Conservation (phyloP, 495 filamentous ascomycete species). For the Paragyromitra xinjiangensis region DNA sequence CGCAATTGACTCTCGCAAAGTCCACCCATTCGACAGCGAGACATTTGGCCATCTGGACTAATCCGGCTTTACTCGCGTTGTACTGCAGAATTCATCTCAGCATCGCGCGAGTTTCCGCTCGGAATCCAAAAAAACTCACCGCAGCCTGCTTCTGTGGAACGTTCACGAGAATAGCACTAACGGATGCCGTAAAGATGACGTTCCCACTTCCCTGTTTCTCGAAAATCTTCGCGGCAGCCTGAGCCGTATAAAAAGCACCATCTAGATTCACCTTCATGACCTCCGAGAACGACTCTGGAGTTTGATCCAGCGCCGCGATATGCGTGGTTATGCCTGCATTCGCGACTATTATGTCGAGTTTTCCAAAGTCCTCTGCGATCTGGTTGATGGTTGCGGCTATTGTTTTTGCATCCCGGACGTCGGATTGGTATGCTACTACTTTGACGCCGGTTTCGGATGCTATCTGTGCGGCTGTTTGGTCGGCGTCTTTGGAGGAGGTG, state of each 20-base stretch:
- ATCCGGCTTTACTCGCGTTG: conserved; percentile 75
- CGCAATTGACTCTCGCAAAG: conserved; percentile 82
- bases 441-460: conserved; percentile 43
- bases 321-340: conserved; percentile 63
- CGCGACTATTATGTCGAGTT: conserved; percentile 52
- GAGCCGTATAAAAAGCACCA: conserved; percentile 62
- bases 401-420: conserved; percentile 34
- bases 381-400: conserved; percentile 45
- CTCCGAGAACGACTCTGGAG: conserved; percentile 51
- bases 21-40: conserved; percentile 90
- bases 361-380: conserved; percentile 40
- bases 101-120: not conserved
- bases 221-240: conserved; percentile 58
- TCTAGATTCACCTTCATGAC: conserved; percentile 64
- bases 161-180: conserved; percentile 59
- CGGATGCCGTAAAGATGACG: conserved; percentile 54
- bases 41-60: conserved; percentile 79
- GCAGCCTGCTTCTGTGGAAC: conserved; percentile 53
- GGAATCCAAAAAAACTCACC: conserved; percentile 27
- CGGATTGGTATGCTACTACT: conserved; percentile 39
- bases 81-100: conserved; percentile 35
- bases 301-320: conserved; percentile 60
- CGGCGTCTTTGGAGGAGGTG: conserved; percentile 41
- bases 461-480: conserved; percentile 33
- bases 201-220: conserved; percentile 53